Evolutionary conservation across 495 filamentous ascomycete species (phyloP).

Genomic region (Collariella sp.): DNA sequence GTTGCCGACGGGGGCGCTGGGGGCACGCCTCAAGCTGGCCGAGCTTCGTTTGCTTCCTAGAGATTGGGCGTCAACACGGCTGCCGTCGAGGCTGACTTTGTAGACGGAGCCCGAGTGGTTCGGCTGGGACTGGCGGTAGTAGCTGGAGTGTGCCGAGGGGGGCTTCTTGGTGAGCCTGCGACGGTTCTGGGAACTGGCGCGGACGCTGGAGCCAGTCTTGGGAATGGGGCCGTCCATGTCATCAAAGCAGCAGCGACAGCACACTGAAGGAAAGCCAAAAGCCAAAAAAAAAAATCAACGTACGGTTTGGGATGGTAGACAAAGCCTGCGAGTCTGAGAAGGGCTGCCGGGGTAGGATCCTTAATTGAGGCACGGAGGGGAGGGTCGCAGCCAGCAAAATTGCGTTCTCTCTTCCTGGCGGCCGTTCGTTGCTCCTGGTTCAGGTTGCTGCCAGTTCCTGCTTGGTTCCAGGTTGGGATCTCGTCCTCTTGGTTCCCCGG

Average conservation of each 20-base stretch:
- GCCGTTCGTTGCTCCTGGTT: conserved; percentile 10
- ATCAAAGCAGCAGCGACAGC: conserved; percentile 10
- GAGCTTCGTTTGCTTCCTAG: conserved; percentile 49
- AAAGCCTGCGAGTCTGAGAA: neutral
- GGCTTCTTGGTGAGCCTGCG: conserved; percentile 50
- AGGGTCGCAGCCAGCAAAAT: conserved; percentile 22
- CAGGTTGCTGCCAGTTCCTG: no score
- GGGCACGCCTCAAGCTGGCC: conserved; percentile 55
- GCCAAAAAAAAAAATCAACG: conserved; percentile 7
- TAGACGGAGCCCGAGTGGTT: conserved; percentile 33
- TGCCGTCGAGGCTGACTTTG: conserved; percentile 32
- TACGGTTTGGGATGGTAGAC: conserved; percentile 7
- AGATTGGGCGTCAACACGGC: conserved; percentile 44
- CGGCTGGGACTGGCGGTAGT: conserved; percentile 29
- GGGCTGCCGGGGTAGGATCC: conserved; percentile 10
- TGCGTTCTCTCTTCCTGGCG: conserved; percentile 25
- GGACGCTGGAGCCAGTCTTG: conserved; percentile 25
- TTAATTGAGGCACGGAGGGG: conserved; percentile 23
- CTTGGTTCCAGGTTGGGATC: neutral
- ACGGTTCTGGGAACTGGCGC: conserved; percentile 34
- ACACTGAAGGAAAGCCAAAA: conserved; percentile 14
- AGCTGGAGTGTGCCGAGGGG: conserved; percentile 30
- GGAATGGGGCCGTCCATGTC: conserved; percentile 40
- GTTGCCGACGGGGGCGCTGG: conserved; percentile 51
- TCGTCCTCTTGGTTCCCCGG: conserved; percentile 8